Conservation (phyloP, 495 filamentous ascomycete genomes). For the Aspergillus campestris region DNA sequence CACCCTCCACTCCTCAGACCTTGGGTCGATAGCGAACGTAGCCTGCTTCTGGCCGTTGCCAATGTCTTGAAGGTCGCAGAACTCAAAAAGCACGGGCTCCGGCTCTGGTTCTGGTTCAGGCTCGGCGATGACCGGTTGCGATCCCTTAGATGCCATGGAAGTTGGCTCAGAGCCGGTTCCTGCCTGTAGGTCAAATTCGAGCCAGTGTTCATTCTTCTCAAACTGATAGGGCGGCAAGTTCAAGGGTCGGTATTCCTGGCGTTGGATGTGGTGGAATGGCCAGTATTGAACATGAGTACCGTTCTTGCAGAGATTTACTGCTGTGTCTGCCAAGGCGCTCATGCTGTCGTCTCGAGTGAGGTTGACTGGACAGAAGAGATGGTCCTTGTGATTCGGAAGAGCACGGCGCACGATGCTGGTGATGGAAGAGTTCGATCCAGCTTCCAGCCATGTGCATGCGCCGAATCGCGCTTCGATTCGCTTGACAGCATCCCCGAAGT, state of each 20-base stretch:
- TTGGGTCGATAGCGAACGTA: too few species aligned
- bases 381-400: not conserved
- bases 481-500: constrained; percentile 37
- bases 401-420: constrained; percentile 34
- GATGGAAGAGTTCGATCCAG: constrained; percentile 37
- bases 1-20: too few species aligned
- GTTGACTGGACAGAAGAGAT: constrained; percentile 32
- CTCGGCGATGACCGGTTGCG: not conserved
- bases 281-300: constrained; percentile 36
- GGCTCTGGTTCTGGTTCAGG: too few species aligned
- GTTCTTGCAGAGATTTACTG: constrained; percentile 35
- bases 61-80: too few species aligned
- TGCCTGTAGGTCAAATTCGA: constrained; percentile 11
- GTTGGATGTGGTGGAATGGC: constrained; percentile 32
- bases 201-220: constrained; percentile 33
- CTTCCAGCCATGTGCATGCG: constrained; percentile 37
- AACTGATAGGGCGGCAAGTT: constrained; percentile 47
- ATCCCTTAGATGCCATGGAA: too few species aligned
- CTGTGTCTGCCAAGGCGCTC: constrained; percentile 26
- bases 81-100: too few species aligned
- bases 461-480: constrained; percentile 24
- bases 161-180: not conserved
- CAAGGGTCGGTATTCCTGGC: constrained; percentile 18
- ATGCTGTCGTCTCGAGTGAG: constrained; percentile 22
- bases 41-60: too few species aligned